Conservation (phyloP, 495 filamentous ascomycete genomes). For the Penicillium bialowiezense region DNA sequence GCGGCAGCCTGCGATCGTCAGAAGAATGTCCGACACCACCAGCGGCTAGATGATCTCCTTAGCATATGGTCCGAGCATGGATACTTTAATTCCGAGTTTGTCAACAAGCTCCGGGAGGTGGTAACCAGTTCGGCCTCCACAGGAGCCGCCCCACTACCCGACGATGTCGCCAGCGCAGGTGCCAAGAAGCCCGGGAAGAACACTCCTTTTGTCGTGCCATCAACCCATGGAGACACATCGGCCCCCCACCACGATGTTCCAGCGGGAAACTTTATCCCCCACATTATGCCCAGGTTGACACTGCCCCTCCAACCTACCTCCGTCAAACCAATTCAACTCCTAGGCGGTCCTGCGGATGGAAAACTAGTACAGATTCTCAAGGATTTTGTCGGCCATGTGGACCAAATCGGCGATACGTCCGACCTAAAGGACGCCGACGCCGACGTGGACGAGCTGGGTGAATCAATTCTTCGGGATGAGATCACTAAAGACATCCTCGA, state of each 20-base stretch:
- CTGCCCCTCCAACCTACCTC: constrained; percentile 66
- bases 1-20: constrained; percentile 58
- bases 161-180: constrained; percentile 23
- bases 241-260: constrained; percentile 83
- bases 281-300: constrained; percentile 72
- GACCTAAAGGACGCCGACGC: constrained; percentile 37
- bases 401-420: constrained; percentile 54
- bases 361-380: constrained; percentile 64
- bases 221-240: constrained; percentile 71
- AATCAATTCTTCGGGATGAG: constrained; percentile 59
- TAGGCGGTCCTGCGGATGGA: constrained; percentile 68
- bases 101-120: constrained; percentile 59
- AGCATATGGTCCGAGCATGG: constrained; percentile 67
- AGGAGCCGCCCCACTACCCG: constrained; percentile 14
- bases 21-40: constrained; percentile 63
- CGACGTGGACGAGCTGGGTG: constrained; percentile 74
- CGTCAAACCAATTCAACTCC: constrained; percentile 72
- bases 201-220: constrained; percentile 67
- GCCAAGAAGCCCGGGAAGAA: constrained; percentile 44
- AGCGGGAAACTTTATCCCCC: constrained; percentile 75
- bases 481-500: constrained; percentile 55
- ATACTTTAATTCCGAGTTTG: constrained; percentile 61
- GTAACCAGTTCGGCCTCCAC: constrained; percentile 44
- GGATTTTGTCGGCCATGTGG: constrained; percentile 63
- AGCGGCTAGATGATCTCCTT: constrained; percentile 63